Percentiles rank a stretch among this genome's conserved stretches.
phyloP scores from a whole-genome alignment of 1,284 basidiomycete genomes.

The Apiotrichum montevideense region DNA sequence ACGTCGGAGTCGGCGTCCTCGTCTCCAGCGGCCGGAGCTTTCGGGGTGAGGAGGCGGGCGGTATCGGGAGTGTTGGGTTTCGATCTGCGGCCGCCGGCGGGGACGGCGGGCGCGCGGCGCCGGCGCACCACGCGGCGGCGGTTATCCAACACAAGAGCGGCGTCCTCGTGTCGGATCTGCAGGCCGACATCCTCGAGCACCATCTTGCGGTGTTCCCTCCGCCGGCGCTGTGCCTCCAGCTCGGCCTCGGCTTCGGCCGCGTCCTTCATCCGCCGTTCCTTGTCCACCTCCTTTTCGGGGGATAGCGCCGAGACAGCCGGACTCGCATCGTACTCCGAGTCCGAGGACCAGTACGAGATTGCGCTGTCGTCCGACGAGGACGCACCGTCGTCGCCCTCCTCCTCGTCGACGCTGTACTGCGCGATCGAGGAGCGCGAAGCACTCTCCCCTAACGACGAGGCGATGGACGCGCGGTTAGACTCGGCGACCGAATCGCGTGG shows the following conservation, averaged over 20 bases:
- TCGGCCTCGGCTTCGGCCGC: background rate
- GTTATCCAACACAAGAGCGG: conserved; percentile 20
- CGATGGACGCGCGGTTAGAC: background rate
- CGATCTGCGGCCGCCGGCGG: background rate
- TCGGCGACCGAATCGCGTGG: background rate
- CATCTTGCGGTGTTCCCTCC: conserved; percentile 18
- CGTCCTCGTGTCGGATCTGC: conserved; percentile 53
- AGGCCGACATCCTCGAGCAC: conserved; percentile 78
- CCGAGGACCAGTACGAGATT: conserved; percentile 39
- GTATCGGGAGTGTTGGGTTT: background rate
- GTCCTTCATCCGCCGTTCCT: conserved; percentile 31
- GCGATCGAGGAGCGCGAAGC: background rate
- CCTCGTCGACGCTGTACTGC: conserved; percentile 16
- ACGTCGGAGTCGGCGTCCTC: too few species aligned
- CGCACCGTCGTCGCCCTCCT: conserved; percentile 26
- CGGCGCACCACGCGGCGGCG: background rate
- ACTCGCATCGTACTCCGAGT: conserved; percentile 22
- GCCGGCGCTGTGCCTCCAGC: conserved; percentile 41
- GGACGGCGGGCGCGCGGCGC: conserved; percentile 9
- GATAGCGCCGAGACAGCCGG: conserved; percentile 22
- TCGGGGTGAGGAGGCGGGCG: background rate
- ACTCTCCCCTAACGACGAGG: background rate
- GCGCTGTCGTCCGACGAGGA: conserved; percentile 32
- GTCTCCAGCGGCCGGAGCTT: background rate
- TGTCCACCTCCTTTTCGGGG: too few species aligned